Base-by-base conservation (phyloP, 2,329 filamentous ascomycete species). In the Didymella keratinophila region DNA sequence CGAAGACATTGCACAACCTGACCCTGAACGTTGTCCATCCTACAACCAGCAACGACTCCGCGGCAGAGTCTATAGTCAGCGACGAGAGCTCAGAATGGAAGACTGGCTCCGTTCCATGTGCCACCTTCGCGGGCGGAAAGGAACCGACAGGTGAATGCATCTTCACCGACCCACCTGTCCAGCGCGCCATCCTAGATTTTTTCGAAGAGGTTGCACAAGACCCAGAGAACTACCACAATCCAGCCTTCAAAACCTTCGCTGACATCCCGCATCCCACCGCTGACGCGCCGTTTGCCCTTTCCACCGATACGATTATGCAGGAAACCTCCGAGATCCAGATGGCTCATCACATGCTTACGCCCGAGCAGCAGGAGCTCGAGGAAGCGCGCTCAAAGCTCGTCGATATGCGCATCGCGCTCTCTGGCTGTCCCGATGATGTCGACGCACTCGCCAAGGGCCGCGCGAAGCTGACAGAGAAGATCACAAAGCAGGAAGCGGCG, bases 71-170 rank as follows among this genome's bases (percentile, higher is more conserved):
- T 7, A 10, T 46, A 23, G 34, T 21, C 9, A 27, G 34, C 7
- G 50, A 54, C 10, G 18, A 34, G n/a, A 36, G 21, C 12, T 25
- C 46, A 14, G 58, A 61, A n/a, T 69, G 63, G 63, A 61, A 37
- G 2, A 57, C 54, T 12, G 52, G 52, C 23, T 54, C 54, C 20
- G 60, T 59, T 78, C 82, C 69, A 79, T 75, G 70, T 36, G 69
- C 71, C 3, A 69, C 87, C 61, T 89, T 89, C 75, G 88, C 89
- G n/a, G 84, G 88, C 1, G 89, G 89, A 3, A 86, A 90, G 61
- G 67, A 76, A 1, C 71, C 81, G 32, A 81, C 86, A 68, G 78
- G 78, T 8, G 91, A 96, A 73, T 79, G 81, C 36, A 83, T 91
- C 60, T 82, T 93, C 51, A 70, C 71, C 1, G 28, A 69, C 20